Percentiles rank a stretch among this genome's conserved stretches.
Conservation (phyloP, 2,329 filamentous ascomycete genomes). For the Penicillium oxalicum region DNA sequence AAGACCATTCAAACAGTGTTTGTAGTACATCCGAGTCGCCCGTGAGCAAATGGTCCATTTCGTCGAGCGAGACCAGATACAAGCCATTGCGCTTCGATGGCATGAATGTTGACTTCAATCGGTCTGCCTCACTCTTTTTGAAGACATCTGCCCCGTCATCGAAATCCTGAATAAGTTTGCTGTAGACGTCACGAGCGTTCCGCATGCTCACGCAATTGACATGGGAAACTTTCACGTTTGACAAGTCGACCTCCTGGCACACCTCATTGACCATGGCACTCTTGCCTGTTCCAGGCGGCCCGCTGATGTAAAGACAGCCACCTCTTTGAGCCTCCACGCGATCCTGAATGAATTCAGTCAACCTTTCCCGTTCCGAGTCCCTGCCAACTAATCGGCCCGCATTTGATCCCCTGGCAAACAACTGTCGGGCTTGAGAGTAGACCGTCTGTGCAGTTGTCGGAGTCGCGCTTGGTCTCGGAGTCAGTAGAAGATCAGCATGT, state of each 20-base stretch:
- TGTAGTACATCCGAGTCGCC: slow-evolving; percentile 86
- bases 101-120: slow-evolving; percentile 66
- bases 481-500: slow-evolving; percentile 18
- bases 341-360: slow-evolving; percentile 63
- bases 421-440: slow-evolving; percentile 79
- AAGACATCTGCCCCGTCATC: slow-evolving; percentile 55
- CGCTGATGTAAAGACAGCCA: slow-evolving; percentile 90
- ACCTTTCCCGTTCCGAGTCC: slow-evolving; percentile 60
- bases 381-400: slow-evolving; percentile 72
- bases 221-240: slow-evolving; percentile 62
- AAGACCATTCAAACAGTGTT: slow-evolving; percentile 92
- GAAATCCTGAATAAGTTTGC: slow-evolving; percentile 66
- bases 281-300: slow-evolving; percentile 93
- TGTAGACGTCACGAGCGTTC: slow-evolving; percentile 77
- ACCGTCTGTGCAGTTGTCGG: slow-evolving; percentile 62
- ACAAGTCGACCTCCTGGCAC: slow-evolving; percentile 53
- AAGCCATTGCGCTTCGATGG: slow-evolving; percentile 52
- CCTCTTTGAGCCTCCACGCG: slow-evolving; percentile 56
- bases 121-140: slow-evolving; percentile 62
- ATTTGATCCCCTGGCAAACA: slow-evolving; percentile 75
- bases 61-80: slow-evolving; percentile 84
- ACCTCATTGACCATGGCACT: slow-evolving; percentile 86
- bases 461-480: slow-evolving; percentile 61
- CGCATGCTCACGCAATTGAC: slow-evolving; percentile 98
- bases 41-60: slow-evolving; percentile 89